Percentiles rank a stretch among this genome's conserved stretches.
Conservation (phyloP, 2,329 filamentous ascomycete species). For the Hymenoscyphus albidus region DNA sequence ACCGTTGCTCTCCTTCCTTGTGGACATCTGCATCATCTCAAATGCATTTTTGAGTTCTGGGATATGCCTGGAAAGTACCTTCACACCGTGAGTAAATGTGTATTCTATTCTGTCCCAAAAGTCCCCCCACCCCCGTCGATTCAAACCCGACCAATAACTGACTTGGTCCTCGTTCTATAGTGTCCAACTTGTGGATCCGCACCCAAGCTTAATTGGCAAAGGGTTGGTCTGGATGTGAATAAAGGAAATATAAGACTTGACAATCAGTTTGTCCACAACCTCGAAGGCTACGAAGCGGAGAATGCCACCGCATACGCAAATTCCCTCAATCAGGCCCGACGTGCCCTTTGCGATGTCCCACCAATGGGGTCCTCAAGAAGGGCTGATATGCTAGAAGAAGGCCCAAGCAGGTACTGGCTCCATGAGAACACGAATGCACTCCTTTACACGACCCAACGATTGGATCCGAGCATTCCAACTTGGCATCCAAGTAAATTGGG, state of each 20-base stretch:
- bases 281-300: background rate
- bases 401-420: background rate
- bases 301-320: background rate
- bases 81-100: background rate
- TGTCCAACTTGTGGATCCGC: constrained; percentile 15
- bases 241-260: background rate
- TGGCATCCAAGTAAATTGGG: background rate
- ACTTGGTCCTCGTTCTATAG: background rate
- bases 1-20: constrained; percentile 7
- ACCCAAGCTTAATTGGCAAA: constrained; percentile 15
- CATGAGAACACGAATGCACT: background rate
- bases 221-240: constrained; percentile 13
- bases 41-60: constrained; percentile 20
- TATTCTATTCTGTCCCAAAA: background rate
- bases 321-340: background rate
- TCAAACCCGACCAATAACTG: background rate
- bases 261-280: background rate
- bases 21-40: constrained; percentile 14
- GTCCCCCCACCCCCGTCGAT: background rate
- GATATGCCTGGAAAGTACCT: constrained; percentile 11
- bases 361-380: background rate
- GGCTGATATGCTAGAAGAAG: background rate
- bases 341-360: background rate
- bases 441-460: background rate
- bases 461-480: background rate